phyloP scores from a whole-genome alignment of 805 yeast genomes.

The Kuraishia hungarica region DNA sequence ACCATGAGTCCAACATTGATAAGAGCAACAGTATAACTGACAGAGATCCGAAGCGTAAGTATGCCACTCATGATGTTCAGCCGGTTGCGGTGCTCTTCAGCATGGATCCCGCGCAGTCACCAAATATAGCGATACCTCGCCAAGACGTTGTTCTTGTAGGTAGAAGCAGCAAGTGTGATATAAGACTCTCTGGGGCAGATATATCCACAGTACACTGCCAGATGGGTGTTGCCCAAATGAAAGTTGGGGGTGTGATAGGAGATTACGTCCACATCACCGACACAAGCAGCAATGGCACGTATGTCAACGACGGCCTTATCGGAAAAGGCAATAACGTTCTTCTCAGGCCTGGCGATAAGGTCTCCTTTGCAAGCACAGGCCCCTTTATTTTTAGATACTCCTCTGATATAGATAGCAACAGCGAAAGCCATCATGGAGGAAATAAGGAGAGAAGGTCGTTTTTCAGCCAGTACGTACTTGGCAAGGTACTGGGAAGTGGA shows the following conservation, averaged over 20 bases:
- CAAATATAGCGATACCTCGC: slow-evolving; percentile 4
- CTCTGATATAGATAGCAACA: slow-evolving; percentile 4
- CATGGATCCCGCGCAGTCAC: slow-evolving; percentile 1
- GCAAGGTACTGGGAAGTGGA: slow-evolving; percentile 61
- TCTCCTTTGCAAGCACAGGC: slow-evolving; percentile 36
- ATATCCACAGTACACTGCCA: slow-evolving; percentile 62
- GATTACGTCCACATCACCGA: slow-evolving; percentile 42
- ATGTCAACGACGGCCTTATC: slow-evolving; percentile 46
- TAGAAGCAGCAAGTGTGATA: slow-evolving; percentile 52
- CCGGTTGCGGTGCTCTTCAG: slow-evolving; percentile 4
- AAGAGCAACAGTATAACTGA: not conserved
- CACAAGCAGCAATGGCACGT: slow-evolving; percentile 58
- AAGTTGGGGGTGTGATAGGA: slow-evolving; percentile 23
- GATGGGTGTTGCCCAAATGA: slow-evolving; percentile 32
- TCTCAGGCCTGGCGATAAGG: slow-evolving; percentile 55
- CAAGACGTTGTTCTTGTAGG: slow-evolving; percentile 25
- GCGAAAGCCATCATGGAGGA: slow-evolving; percentile 7
- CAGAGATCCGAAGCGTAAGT: not conserved
- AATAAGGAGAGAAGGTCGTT: slow-evolving; percentile 28
- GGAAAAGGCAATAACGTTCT: slow-evolving; percentile 40
- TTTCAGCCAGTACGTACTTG: slow-evolving; percentile 48
- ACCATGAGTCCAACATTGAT: not conserved
- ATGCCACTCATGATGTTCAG: not conserved
- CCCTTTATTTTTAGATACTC: slow-evolving; percentile 21
- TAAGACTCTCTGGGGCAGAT: slow-evolving; percentile 35